phyloP scores from a whole-genome alignment of 2,329 filamentous ascomycete genomes.

The Fusarium sp. region DNA sequence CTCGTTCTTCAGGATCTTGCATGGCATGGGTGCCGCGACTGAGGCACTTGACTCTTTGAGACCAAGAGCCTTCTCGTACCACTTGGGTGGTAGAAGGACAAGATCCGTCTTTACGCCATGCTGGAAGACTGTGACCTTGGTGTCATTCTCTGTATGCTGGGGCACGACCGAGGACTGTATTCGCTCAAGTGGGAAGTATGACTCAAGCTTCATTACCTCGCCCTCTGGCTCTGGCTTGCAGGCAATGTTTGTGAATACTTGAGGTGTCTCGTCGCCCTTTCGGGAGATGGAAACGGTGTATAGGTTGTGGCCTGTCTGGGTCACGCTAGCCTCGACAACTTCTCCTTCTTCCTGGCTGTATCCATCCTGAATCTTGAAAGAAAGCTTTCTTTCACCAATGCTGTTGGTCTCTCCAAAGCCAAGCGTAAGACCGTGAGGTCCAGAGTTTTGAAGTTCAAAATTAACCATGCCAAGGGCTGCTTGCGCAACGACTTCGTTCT shows the following conservation, averaged over 20 bases:
- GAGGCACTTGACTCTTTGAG: constrained; percentile 83
- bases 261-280: constrained; percentile 52
- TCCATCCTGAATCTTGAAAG: constrained; percentile 69
- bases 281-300: constrained; percentile 61
- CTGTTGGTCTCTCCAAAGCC: constrained; percentile 63
- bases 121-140: constrained; percentile 82
- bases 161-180: constrained; percentile 82
- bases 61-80: constrained; percentile 89
- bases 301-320: constrained; percentile 59
- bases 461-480: constrained; percentile 81
- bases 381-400: constrained; percentile 59
- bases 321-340: constrained; percentile 64
- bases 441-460: constrained; percentile 55
- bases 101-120: constrained; percentile 70
- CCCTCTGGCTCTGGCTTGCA: constrained; percentile 51
- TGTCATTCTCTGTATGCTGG: constrained; percentile 62
- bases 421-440: constrained; percentile 62
- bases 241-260: constrained; percentile 59
- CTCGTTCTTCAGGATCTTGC: constrained; percentile 92
- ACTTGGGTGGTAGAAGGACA: constrained; percentile 71
- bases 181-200: constrained; percentile 83
- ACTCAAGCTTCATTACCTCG: constrained; percentile 50
- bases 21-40: constrained; percentile 95
- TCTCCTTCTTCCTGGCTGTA: constrained; percentile 72
- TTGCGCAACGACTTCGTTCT: constrained; percentile 84